These are phyloP conservation scores for Protostelium mycophagum DNA, from an alignment of 78 protist genomes.

Conservation along the genomic window DNA sequence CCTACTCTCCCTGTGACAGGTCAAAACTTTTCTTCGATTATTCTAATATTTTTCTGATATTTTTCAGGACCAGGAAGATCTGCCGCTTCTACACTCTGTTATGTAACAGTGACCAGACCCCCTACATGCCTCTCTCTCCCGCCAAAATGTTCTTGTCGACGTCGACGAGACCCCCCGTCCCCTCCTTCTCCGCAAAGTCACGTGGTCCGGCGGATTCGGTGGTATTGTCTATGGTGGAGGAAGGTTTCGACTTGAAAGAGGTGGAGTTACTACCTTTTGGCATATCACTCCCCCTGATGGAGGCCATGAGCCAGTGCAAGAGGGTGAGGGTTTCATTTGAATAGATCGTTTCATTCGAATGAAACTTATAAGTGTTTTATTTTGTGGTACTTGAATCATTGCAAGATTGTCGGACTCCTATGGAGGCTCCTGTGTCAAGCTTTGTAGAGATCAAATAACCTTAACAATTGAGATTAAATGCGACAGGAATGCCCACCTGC, in stretches of 20 bases:
- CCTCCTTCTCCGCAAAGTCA: background rate
- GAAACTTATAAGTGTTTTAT: background rate
- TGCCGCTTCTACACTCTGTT: background rate
- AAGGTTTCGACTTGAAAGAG: background rate
- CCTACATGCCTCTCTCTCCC: background rate
- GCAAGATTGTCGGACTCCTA: background rate
- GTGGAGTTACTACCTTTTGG: background rate
- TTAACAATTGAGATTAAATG: too few species aligned
- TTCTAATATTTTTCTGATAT: background rate
- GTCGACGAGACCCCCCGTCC: background rate
- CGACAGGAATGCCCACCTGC: constrained; percentile 16
- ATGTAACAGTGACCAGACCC: background rate
- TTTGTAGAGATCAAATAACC: too few species aligned
- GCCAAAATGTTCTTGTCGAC: background rate
- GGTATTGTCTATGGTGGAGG: background rate
- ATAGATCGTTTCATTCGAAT: too few species aligned
- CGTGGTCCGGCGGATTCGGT: background rate
- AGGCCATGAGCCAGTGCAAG: background rate
- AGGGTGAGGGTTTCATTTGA: too few species aligned
- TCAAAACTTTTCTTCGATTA: background rate
- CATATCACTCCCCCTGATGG: background rate
- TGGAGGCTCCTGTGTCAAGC: too few species aligned
- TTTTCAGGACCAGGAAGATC: background rate
- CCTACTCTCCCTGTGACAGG: background rate
- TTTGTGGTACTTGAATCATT: background rate